Base-by-base conservation (phyloP, 768 basidiomycete species). In the Collybia mongolica region DNA sequence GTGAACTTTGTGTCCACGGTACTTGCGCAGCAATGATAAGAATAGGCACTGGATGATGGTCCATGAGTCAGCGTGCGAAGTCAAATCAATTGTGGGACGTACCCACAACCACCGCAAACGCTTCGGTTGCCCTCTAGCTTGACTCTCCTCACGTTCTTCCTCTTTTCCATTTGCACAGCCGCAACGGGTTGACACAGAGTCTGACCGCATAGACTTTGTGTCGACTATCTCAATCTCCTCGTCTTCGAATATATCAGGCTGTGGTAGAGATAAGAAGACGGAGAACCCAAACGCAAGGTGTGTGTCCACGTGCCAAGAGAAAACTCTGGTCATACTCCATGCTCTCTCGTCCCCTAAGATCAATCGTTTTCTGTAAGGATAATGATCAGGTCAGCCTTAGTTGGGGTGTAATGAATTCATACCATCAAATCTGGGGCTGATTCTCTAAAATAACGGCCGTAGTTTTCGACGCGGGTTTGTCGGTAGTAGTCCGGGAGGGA, bases 401-500 rank as follows among this genome's bases (percentile, higher is more conserved):
- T 17, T 6, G 37, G 2, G 22, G 12, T 18, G n/a, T 37, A 20
- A 32, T 9, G 6, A 19, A 9, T n/a, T 11, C 9, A 23, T 46
- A 41, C 47, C 47, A 41, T 48, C 17, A 41, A 20, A 15, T 48
- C 47, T 19, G 24, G 24, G 19, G n/a, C 17, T n/a, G 26, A 9
- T 9, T 37, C 8, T 42, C 38, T 48, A 39, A 18, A 48, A 39
- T 29, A 48, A 19, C 39, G 47, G 18, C 47, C 47, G 14, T 41
- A 41, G 6, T 15, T 28, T 20, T 41, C 47, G 26, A 40, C 23
- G 3, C 47, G 47, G 17, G 47, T 48, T 8, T 18, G 24, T 15
- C 39, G 39, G 32, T 48, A 48, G n/a, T 48, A 41, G 26, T 48
- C 47, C 3, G 39, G 47, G 18, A 48, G 47, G 15, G 24, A n/a